Evolutionary conservation across 306 rosid genomes (phyloP).

Genomic region (Glycine soja): DNA sequence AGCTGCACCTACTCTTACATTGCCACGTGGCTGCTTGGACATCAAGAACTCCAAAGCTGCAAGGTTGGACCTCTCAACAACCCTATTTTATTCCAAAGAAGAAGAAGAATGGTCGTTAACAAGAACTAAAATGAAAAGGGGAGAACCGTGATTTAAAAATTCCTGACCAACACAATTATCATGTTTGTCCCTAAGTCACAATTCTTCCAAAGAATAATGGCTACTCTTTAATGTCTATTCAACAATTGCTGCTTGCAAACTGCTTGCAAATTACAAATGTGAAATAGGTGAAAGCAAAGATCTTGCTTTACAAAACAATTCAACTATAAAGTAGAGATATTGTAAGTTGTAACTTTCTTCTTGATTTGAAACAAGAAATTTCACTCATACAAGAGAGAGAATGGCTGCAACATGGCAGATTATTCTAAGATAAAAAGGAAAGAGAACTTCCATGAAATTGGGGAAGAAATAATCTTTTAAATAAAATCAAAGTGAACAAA

Average conservation of each 20-base stretch:
- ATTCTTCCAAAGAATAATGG: background rate
- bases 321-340: background rate
- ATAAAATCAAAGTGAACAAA: too few relatives aligned
- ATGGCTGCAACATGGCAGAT: background rate
- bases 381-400: slow-evolving; percentile 19
- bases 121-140: background rate
- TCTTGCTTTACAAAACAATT: background rate
- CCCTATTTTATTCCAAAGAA: slow-evolving; percentile 49
- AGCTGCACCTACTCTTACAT: slow-evolving; percentile 77
- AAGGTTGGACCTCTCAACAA: slow-evolving; percentile 82
- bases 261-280: background rate
- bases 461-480: background rate
- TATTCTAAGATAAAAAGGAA: background rate
- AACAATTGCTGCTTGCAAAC: background rate
- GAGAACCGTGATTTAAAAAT: background rate
- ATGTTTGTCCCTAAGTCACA: background rate
- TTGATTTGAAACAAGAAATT: background rate
- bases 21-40: slow-evolving; percentile 97
- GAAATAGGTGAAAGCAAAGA: background rate
- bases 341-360: background rate
- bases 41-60: slow-evolving; percentile 93
- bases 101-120: background rate
- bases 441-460: slow-evolving; percentile 1
- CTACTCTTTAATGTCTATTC: background rate
- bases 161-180: slow-evolving; percentile 1